A percentile compares a stretch with the other conserved stretches of the same genome.
Conservation (phyloP, 2,329 filamentous ascomycete genomes). For the Penicillium sp. region DNA sequence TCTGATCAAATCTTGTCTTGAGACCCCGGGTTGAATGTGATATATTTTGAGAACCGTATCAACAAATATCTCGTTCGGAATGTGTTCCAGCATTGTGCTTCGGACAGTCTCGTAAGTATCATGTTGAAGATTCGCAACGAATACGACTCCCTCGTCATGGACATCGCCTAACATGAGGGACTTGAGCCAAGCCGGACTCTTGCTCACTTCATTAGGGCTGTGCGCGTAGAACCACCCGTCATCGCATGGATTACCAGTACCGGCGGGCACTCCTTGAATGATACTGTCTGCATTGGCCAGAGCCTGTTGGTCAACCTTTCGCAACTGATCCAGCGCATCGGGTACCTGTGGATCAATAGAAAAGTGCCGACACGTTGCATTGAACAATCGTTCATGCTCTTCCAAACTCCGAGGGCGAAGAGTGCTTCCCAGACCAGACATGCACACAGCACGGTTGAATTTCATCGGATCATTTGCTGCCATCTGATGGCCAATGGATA, state of each 20-base stretch:
- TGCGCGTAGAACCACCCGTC: slow-evolving; percentile 13
- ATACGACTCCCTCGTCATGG: slow-evolving; percentile 12
- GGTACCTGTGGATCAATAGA: slow-evolving; percentile 1
- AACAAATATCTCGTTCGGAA: slow-evolving; percentile 4
- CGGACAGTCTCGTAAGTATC: slow-evolving; percentile 7
- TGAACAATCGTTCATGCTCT: slow-evolving; percentile 5
- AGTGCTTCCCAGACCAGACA: slow-evolving; percentile 12
- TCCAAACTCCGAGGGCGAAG: neutral
- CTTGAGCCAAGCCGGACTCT: slow-evolving; percentile 3
- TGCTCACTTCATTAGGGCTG: slow-evolving; percentile 1
- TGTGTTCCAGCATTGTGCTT: slow-evolving; percentile 2
- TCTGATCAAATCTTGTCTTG: neutral
- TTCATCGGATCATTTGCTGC: slow-evolving; percentile 10
- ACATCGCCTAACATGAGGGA: slow-evolving; percentile 10
- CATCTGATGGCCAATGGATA: slow-evolving; percentile 12
- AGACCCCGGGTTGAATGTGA: slow-evolving; percentile 2
- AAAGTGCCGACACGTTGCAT: slow-evolving; percentile 8
- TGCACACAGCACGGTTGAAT: slow-evolving; percentile 12
- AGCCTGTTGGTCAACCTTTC: slow-evolving; percentile 6
- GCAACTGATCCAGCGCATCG: slow-evolving; percentile 8
- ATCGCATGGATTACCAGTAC: slow-evolving; percentile 9
- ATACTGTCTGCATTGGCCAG: slow-evolving; percentile 10
- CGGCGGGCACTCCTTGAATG: slow-evolving; percentile 8
- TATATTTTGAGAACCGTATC: slow-evolving; percentile 3
- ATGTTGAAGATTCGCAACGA: slow-evolving; percentile 4